phyloP scores from a whole-genome alignment of 495 filamentous ascomycete species.

The Durotheca rogersii region DNA sequence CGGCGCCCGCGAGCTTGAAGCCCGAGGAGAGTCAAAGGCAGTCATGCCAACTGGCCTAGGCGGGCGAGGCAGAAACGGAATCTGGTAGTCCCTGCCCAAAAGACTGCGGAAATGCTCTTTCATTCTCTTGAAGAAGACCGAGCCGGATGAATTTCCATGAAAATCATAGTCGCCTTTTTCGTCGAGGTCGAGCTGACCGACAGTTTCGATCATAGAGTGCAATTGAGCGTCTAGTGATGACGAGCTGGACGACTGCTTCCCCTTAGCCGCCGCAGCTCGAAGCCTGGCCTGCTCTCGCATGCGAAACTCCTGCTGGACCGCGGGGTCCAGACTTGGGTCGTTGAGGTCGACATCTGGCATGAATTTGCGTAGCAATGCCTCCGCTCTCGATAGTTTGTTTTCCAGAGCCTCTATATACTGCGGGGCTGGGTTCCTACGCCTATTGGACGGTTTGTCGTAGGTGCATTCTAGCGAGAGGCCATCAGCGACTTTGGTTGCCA shows the following conservation, averaged over 20 bases:
- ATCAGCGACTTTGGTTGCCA: slow-evolving; percentile 40
- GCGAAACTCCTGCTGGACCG: slow-evolving; percentile 59
- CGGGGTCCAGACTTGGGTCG: slow-evolving; percentile 75
- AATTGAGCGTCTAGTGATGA: slow-evolving; percentile 65
- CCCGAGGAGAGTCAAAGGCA: slow-evolving; percentile 70
- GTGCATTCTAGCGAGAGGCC: slow-evolving; percentile 71
- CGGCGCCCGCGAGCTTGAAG: slow-evolving; percentile 57
- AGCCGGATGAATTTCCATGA: slow-evolving; percentile 87
- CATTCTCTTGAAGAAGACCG: slow-evolving; percentile 81
- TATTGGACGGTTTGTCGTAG: slow-evolving; percentile 96
- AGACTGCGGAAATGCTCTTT: slow-evolving; percentile 73
- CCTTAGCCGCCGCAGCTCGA: slow-evolving; percentile 37
- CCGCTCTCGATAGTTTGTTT: slow-evolving; percentile 76
- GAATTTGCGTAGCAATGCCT: slow-evolving; percentile 74
- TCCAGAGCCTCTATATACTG: slow-evolving; percentile 95
- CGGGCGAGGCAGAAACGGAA: slow-evolving; percentile 50
- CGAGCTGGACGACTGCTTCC: slow-evolving; percentile 41
- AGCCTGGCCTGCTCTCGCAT: slow-evolving; percentile 47
- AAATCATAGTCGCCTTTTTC: slow-evolving; percentile 94
- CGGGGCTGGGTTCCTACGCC: slow-evolving; percentile 89
- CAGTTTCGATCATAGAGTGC: slow-evolving; percentile 92
- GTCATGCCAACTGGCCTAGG: slow-evolving; percentile 40
- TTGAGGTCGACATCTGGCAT: slow-evolving; percentile 83
- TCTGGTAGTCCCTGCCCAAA: slow-evolving; percentile 56
- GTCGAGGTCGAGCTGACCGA: slow-evolving; percentile 85